Conservation (phyloP, 1,284 basidiomycete genomes). For the Ustilago xerochloae region DNA sequence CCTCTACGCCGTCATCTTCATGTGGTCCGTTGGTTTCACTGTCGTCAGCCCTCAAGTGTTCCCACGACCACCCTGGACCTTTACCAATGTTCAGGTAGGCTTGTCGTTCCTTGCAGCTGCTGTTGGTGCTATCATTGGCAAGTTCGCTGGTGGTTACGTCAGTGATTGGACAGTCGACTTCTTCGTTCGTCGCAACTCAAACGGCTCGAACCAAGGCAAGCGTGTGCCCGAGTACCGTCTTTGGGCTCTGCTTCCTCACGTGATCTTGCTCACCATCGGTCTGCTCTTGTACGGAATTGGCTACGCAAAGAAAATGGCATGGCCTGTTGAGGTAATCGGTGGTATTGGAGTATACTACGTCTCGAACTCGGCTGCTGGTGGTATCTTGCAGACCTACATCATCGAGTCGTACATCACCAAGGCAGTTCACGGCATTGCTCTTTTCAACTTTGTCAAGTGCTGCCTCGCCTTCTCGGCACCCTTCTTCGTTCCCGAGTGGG, state of each 20-base stretch:
- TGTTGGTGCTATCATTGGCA: constrained; percentile 66
- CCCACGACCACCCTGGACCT: constrained; percentile 65
- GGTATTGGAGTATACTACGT: constrained; percentile 67
- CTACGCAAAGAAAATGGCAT: constrained; percentile 59
- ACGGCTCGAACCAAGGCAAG: constrained; percentile 9
- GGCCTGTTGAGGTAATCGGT: constrained; percentile 67
- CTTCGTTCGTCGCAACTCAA: constrained; percentile 55
- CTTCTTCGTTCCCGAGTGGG: constrained; percentile 68
- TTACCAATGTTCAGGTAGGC: constrained; percentile 62
- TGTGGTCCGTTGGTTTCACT: constrained; percentile 67
- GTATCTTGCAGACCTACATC: constrained; percentile 61
- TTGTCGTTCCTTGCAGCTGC: constrained; percentile 66
- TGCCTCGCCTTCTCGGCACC: constrained; percentile 68
- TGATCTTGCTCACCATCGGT: constrained; percentile 62
- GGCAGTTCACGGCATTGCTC: constrained; percentile 67
- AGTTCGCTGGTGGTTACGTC: constrained; percentile 65
- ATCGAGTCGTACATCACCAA: constrained; percentile 65
- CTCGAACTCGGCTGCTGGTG: constrained; percentile 32
- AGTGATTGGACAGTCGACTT: constrained; percentile 63
- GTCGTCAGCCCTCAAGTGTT: constrained; percentile 66
- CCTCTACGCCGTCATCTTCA: constrained; percentile 67
- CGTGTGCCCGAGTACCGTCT: constrained; percentile 69
- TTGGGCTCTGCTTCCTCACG: constrained; percentile 64
- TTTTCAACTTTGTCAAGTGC: constrained; percentile 69
- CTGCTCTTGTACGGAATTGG: constrained; percentile 64